A percentile compares a stretch with the other conserved stretches of the same genome.
phyloP scores from a whole-genome alignment of 2,329 filamentous ascomycete genomes.

The Penicillium crustosum region DNA sequence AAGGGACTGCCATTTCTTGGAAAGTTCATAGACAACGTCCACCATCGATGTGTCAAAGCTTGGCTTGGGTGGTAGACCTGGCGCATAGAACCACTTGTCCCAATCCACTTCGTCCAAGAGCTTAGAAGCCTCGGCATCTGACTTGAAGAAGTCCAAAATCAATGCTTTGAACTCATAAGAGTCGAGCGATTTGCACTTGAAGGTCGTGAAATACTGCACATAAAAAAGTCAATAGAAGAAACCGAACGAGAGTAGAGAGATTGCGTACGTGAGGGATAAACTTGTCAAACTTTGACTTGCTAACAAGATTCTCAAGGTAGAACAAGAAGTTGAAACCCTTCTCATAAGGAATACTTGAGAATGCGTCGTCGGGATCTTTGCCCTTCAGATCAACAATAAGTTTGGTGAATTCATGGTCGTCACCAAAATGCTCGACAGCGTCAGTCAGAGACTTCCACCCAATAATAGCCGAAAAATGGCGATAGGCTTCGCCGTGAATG shows the following conservation, averaged over 20 bases:
- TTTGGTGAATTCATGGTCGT: conserved; percentile 89
- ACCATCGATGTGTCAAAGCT: conserved; percentile 86
- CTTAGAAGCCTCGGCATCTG: conserved; percentile 60
- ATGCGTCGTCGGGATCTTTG: conserved; percentile 92
- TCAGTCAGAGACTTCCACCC: conserved; percentile 90
- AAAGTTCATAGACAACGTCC: conserved; percentile 78
- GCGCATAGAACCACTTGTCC: conserved; percentile 85
- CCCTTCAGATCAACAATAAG: conserved; percentile 83
- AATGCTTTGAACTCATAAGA: conserved; percentile 92
- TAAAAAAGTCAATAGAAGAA: conserved; percentile 6
- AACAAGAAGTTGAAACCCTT: conserved; percentile 96
- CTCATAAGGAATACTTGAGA: conserved; percentile 89
- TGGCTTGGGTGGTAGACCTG: conserved; percentile 86
- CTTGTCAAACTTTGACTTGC: conserved; percentile 83
- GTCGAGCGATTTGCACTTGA: conserved; percentile 82
- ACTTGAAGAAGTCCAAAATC: conserved; percentile 78
- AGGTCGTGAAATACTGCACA: conserved; percentile 74
- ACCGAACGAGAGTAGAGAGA: background rate
- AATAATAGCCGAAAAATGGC: conserved; percentile 93
- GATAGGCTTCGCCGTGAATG: conserved; percentile 74
- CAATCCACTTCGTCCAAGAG: conserved; percentile 76
- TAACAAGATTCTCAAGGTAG: conserved; percentile 81
- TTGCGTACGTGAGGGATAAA: conserved; percentile 75
- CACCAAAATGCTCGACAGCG: conserved; percentile 72
- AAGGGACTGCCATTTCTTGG: conserved; percentile 72